Conservation (phyloP, 2,329 filamentous ascomycete genomes). For the Scedosporium boydii region DNA sequence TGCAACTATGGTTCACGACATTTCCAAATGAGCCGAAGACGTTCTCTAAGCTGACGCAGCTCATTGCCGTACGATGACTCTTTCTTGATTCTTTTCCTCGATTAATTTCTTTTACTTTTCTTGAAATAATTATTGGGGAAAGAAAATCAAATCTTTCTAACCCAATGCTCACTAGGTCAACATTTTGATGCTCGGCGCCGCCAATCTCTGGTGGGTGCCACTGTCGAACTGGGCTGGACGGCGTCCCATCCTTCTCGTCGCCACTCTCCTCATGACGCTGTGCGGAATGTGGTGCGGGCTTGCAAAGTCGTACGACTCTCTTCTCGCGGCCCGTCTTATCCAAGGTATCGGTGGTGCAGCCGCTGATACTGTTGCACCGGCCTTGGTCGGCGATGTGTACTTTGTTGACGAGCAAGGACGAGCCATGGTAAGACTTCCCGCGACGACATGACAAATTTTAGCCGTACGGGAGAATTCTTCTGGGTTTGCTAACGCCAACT, state of each 20-base stretch:
- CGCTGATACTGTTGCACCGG: conserved; percentile 84
- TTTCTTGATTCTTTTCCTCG: neutral
- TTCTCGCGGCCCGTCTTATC: conserved; percentile 70
- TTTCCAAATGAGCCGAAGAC: conserved; percentile 18
- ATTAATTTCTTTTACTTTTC: neutral
- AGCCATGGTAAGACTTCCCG: conserved; percentile 48
- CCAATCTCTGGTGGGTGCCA: conserved; percentile 27
- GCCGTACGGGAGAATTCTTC: conserved; percentile 4
- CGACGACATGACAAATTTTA: too few species aligned
- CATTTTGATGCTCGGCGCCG: conserved; percentile 21
- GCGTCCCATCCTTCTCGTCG: conserved; percentile 19
- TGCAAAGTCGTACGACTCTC: conserved; percentile 44
- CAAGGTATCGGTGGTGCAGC: conserved; percentile 83
- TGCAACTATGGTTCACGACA: conserved; percentile 20
- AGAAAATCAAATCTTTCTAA: neutral
- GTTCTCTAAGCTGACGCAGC: conserved; percentile 16
- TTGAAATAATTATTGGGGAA: neutral
- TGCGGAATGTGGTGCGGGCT: conserved; percentile 17
- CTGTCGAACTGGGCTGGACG: conserved; percentile 25
- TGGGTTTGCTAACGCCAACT: conserved; percentile 14
- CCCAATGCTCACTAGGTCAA: conserved; percentile 15
- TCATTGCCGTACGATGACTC: conserved; percentile 19
- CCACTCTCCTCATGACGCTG: conserved; percentile 18
- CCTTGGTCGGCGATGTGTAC: conserved; percentile 80
- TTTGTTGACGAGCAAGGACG: conserved; percentile 77